phyloP scores from a whole-genome alignment of 148 eudicot genomes.

The Arbutus unedo region DNA sequence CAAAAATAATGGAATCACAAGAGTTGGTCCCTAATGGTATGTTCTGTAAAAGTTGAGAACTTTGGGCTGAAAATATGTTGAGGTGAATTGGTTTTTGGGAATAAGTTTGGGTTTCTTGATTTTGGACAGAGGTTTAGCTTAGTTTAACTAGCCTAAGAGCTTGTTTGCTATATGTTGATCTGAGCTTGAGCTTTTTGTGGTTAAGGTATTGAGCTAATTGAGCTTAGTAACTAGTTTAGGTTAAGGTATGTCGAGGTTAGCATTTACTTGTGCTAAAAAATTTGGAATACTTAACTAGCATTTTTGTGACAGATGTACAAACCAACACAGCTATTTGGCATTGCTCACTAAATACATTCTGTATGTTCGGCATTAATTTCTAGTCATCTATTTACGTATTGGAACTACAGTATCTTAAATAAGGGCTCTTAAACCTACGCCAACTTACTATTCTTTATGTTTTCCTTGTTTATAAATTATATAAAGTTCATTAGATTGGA shows the following conservation, averaged over 20 bases:
- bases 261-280: not conserved
- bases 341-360: not conserved
- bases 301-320: not conserved
- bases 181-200: not conserved
- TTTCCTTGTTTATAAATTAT: too few relatives aligned
- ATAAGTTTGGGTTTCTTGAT: not conserved
- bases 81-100: not conserved
- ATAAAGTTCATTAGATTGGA: not conserved
- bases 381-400: not conserved
- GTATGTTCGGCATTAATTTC: not conserved
- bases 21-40: constrained; percentile 51
- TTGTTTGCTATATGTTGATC: not conserved
- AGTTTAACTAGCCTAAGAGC: not conserved
- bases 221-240: not conserved
- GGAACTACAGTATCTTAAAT: not conserved
- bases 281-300: not conserved
- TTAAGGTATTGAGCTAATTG: not conserved
- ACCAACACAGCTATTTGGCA: not conserved
- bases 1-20: constrained; percentile 46
- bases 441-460: not conserved
- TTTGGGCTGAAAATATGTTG: not conserved
- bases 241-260: not conserved
- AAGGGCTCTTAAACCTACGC: not conserved
- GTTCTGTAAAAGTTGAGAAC: constrained; percentile 15
- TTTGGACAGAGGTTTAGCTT: constrained; percentile 1